Evolutionary conservation across 169 alveolate species (phyloP).

Genomic region (Plasmodium gaboni): DNA sequence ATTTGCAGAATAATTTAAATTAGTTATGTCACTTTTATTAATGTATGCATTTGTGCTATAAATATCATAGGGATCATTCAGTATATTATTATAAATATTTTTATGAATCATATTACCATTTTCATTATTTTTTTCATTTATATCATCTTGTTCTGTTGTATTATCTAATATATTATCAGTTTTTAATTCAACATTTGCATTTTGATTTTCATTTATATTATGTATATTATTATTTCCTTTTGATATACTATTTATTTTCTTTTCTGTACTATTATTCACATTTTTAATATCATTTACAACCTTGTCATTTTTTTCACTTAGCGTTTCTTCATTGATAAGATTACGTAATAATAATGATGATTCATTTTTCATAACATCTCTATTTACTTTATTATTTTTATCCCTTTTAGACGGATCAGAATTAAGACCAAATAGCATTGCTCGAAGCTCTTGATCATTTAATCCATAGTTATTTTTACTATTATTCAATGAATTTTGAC

Average conservation of each 20-base stretch:
- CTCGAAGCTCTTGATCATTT: slow-evolving; percentile 47
- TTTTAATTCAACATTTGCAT: slow-evolving; percentile 14
- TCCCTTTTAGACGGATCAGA: slow-evolving; percentile 23
- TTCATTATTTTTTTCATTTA: slow-evolving; percentile 10
- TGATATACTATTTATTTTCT: not conserved
- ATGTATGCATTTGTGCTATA: not conserved
- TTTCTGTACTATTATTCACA: slow-evolving; percentile 16
- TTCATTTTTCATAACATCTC: slow-evolving; percentile 39
- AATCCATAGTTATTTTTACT: slow-evolving; percentile 56
- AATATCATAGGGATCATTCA: slow-evolving; percentile 7
- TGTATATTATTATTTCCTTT: slow-evolving; percentile 4
- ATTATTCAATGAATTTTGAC: slow-evolving; percentile 30
- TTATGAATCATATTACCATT: not conserved
- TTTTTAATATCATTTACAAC: slow-evolving; percentile 16
- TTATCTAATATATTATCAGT: slow-evolving; percentile 8
- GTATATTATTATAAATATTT: not conserved
- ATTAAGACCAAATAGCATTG: slow-evolving; percentile 68
- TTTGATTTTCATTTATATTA: slow-evolving; percentile 22
- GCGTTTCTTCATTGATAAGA: slow-evolving; percentile 42
- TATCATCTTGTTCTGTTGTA: slow-evolving; percentile 5
- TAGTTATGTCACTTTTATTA: not conserved
- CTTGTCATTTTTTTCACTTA: slow-evolving; percentile 21
- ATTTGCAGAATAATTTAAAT: not conserved
- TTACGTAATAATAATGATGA: slow-evolving; percentile 50
- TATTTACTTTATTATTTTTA: slow-evolving; percentile 33